Evolutionary conservation across 805 yeast species (phyloP).

Genomic region (Hemisphaericaspora nanyangensis): DNA sequence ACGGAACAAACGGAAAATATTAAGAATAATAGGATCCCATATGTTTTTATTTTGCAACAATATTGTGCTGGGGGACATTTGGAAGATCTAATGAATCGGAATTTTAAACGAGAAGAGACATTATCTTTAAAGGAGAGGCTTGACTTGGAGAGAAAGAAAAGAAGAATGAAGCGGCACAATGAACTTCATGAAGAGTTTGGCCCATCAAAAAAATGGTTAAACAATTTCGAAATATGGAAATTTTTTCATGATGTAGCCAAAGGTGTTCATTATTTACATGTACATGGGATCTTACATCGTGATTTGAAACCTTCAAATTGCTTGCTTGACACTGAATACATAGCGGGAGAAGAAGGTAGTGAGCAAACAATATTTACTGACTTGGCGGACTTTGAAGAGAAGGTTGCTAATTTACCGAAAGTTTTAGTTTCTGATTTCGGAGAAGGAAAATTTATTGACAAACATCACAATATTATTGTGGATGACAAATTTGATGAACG

Average conservation of each 20-base stretch:
- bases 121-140: slow-evolving; percentile 25
- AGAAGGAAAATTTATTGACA: slow-evolving; percentile 76
- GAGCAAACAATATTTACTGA: not conserved
- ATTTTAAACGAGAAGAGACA: slow-evolving; percentile 19
- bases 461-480: slow-evolving; percentile 16
- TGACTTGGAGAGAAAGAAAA: slow-evolving; percentile 21
- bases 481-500: slow-evolving; percentile 33
- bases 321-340: slow-evolving; percentile 44
- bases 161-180: slow-evolving; percentile 10
- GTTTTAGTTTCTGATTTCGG: slow-evolving; percentile 86
- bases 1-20: slow-evolving; percentile 2
- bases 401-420: slow-evolving; percentile 46
- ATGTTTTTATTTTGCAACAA: slow-evolving; percentile 79
- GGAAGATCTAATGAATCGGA: slow-evolving; percentile 51
- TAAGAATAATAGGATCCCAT: slow-evolving; percentile 41
- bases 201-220: slow-evolving; percentile 30
- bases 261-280: slow-evolving; percentile 73
- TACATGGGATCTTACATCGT: slow-evolving; percentile 75
- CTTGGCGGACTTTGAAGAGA: slow-evolving; percentile 12
- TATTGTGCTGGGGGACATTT: slow-evolving; percentile 87
- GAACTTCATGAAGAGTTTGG: not conserved
- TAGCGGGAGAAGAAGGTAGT: not conserved
- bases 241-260: slow-evolving; percentile 63
- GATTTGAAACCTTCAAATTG: slow-evolving; percentile 91
- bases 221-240: slow-evolving; percentile 59